These are phyloP conservation scores for Cupressus sempervirens DNA, from an alignment of 75 land plant genomes.

Conservation along the genomic window DNA sequence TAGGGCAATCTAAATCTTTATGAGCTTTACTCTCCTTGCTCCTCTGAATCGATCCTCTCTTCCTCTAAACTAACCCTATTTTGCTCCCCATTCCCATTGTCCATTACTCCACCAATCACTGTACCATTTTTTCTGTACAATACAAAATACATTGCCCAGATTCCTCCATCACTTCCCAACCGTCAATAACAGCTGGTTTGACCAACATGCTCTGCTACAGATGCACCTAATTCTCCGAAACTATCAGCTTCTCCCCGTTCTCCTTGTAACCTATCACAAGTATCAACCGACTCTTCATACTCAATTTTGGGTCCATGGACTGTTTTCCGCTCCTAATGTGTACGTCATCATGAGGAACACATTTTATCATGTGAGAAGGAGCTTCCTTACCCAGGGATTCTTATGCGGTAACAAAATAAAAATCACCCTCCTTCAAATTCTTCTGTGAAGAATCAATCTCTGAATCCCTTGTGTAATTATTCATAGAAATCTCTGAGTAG, in stretches of 20 bases:
- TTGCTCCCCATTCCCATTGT: background rate
- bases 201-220: background rate
- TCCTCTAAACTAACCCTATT: background rate
- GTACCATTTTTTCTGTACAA: background rate
- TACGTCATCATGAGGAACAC: background rate
- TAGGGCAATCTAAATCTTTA: no score
- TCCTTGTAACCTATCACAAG: background rate
- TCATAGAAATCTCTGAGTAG: background rate
- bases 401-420: background rate
- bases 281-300: constrained; percentile 4
- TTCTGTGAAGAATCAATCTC: background rate
- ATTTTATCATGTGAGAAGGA: background rate
- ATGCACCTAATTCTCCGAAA: background rate
- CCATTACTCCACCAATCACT: background rate
- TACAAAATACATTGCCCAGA: background rate
- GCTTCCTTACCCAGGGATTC: background rate
- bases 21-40: no score
- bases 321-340: background rate
- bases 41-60: no score
- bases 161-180: background rate
- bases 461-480: background rate
- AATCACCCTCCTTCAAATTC: background rate
- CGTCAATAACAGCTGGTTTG: background rate
- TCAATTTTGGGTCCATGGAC: background rate
- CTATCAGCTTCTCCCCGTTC: background rate